Evolutionary conservation across 1,284 basidiomycete genomes (phyloP).

Genomic region (Malassezia obtusa): DNA sequence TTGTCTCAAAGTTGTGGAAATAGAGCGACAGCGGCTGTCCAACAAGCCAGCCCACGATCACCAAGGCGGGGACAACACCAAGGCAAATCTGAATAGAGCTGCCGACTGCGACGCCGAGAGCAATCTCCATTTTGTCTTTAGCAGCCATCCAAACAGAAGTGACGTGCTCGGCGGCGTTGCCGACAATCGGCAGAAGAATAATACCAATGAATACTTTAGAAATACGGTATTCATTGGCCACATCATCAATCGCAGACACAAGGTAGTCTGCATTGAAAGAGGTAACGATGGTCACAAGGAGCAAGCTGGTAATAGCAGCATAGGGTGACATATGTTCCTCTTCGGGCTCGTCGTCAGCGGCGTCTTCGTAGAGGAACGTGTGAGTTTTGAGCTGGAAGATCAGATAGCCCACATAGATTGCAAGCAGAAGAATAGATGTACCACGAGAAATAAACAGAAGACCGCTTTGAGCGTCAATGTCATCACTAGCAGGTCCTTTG

Average conservation of each 20-base stretch:
- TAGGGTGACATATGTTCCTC: slow-evolving; percentile 36
- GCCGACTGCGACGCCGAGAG: slow-evolving; percentile 77
- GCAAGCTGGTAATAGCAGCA: slow-evolving; percentile 38
- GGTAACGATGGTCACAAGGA: slow-evolving; percentile 38
- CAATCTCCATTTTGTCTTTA: slow-evolving; percentile 47
- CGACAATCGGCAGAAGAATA: slow-evolving; percentile 72
- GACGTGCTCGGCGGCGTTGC: slow-evolving; percentile 55
- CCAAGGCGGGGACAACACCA: slow-evolving; percentile 46
- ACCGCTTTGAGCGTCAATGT: slow-evolving; percentile 17
- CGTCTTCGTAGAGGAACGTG: slow-evolving; percentile 39
- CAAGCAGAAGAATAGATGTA: slow-evolving; percentile 56
- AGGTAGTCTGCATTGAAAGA: slow-evolving; percentile 49
- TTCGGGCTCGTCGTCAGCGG: slow-evolving; percentile 29
- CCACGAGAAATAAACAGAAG: slow-evolving; percentile 45
- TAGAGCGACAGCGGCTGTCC: slow-evolving; percentile 48
- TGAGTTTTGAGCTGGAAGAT: slow-evolving; percentile 47
- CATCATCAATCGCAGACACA: slow-evolving; percentile 46
- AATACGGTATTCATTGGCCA: slow-evolving; percentile 41
- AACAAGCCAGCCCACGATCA: slow-evolving; percentile 47
- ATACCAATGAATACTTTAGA: slow-evolving; percentile 46
- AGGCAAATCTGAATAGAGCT: slow-evolving; percentile 54
- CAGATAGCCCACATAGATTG: slow-evolving; percentile 68
- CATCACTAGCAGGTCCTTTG: slow-evolving; percentile 8
- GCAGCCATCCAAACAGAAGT: slow-evolving; percentile 42
- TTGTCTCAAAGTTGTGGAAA: slow-evolving; percentile 45